Percentiles rank a stretch among this genome's conserved stretches.
phyloP scores from a whole-genome alignment of 768 basidiomycete species.

The Lactarius hengduanensis region DNA sequence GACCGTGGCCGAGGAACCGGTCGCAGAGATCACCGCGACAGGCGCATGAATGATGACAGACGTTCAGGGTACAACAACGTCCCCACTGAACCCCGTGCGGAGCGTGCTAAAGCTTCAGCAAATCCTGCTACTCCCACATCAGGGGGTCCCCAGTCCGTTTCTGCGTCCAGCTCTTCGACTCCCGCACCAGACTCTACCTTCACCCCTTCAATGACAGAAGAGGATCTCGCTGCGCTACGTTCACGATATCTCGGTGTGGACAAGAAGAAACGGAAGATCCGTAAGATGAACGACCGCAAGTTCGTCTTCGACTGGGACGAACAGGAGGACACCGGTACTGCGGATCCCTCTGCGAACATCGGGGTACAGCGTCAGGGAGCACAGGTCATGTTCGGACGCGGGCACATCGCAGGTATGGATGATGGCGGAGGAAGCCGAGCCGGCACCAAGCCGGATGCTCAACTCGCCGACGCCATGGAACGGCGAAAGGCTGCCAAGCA shows the following conservation, averaged over 20 bases:
- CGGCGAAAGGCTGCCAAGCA: slow-evolving; percentile 75
- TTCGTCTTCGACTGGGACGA: slow-evolving; percentile 99
- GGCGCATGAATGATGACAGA: slow-evolving; percentile 35
- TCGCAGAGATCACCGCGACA: slow-evolving; percentile 43
- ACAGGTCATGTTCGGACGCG: slow-evolving; percentile 86
- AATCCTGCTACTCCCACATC: slow-evolving; percentile 54
- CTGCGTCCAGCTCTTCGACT: slow-evolving; percentile 29
- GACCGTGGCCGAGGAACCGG: slow-evolving; percentile 28
- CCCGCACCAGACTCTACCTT: slow-evolving; percentile 43
- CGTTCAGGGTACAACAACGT: slow-evolving; percentile 57
- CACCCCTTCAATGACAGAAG: slow-evolving; percentile 71
- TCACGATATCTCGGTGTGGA: slow-evolving; percentile 94
- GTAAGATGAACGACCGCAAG: slow-evolving; percentile 94
- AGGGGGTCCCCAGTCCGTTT: slow-evolving; percentile 25
- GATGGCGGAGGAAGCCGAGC: slow-evolving; percentile 51
- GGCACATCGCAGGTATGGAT: slow-evolving; percentile 84
- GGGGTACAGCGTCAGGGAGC: slow-evolving; percentile 76
- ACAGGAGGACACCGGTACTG: slow-evolving; percentile 88
- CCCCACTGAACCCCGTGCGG: slow-evolving; percentile 84
- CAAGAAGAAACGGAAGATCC: slow-evolving; percentile 91
- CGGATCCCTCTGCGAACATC: slow-evolving; percentile 69
- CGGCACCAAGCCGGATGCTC: slow-evolving; percentile 39
- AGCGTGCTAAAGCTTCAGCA: slow-evolving; percentile 50
- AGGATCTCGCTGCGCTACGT: slow-evolving; percentile 78
- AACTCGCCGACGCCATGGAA: slow-evolving; percentile 81